These are phyloP conservation scores for Trametes cingulata DNA, from an alignment of 768 basidiomycete genomes.

Conservation along the genomic window DNA sequence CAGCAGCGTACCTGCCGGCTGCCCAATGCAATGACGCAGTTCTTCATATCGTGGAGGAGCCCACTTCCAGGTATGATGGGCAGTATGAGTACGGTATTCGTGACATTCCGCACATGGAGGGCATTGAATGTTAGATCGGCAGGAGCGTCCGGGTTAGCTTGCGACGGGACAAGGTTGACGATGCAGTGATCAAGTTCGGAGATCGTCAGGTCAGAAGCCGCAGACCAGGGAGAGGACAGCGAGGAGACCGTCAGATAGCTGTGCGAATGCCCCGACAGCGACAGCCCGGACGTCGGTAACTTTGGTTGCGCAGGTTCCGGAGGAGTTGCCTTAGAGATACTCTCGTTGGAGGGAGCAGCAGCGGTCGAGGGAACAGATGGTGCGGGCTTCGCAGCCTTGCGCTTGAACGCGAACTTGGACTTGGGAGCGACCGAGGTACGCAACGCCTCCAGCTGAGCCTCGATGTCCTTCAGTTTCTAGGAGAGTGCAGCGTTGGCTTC, in stretches of 20 bases:
- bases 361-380: not conserved
- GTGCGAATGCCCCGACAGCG: conserved; percentile 47
- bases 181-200: conserved; percentile 68
- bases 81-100: conserved; percentile 62
- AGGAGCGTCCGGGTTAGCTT: conserved; percentile 6
- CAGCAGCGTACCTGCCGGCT: conserved; percentile 74
- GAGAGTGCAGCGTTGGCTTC: not conserved
- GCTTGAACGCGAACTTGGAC: conserved; percentile 71
- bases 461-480: conserved; percentile 69
- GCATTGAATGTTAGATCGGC: conserved; percentile 43
- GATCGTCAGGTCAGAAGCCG: conserved; percentile 58
- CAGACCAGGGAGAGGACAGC: conserved; percentile 37
- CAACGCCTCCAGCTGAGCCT: conserved; percentile 53
- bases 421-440: conserved; percentile 48
- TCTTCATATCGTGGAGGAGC: conserved; percentile 61
- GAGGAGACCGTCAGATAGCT: conserved; percentile 48
- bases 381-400: conserved; percentile 34
- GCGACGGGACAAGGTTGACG: conserved; percentile 57
- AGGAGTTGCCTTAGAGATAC: not conserved
- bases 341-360: not conserved
- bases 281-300: conserved; percentile 31
- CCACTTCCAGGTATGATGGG: conserved; percentile 71
- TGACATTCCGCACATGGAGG: conserved; percentile 63
- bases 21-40: conserved; percentile 67
- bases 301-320: not conserved